Conservation (phyloP, 2,329 filamentous ascomycete species). For the Colletotrichum camelliae region DNA sequence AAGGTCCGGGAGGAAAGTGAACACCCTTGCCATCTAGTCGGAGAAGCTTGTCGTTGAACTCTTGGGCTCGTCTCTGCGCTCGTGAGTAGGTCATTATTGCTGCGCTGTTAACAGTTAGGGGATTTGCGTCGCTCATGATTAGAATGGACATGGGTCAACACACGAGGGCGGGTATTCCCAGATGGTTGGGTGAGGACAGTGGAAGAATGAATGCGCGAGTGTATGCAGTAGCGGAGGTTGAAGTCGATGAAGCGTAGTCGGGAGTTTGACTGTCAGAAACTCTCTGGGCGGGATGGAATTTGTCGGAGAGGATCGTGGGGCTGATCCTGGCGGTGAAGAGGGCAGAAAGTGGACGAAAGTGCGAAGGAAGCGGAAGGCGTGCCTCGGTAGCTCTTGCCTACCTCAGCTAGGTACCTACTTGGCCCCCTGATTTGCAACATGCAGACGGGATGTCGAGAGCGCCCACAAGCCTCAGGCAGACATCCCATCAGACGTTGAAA, state of each 20-base stretch:
- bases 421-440: neutral
- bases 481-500: neutral
- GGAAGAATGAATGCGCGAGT: neutral
- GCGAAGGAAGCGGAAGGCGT: no score
- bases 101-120: neutral
- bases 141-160: neutral
- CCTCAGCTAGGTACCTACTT: neutral
- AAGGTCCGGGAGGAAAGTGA: neutral
- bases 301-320: neutral
- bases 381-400: no score
- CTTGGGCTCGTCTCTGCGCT: neutral
- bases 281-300: neutral
- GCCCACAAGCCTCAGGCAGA: neutral
- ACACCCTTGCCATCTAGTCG: neutral
- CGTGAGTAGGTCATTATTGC: neutral
- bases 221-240: neutral
- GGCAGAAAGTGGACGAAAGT: no score
- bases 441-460: neutral
- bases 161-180: neutral
- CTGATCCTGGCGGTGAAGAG: neutral
- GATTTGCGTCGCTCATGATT: neutral
- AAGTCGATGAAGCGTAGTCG: neutral
- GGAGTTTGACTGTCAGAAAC: neutral
- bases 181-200: neutral
- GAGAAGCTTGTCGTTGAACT: neutral